These are phyloP conservation scores for Sporothrix luriei DNA, from an alignment of 2,329 filamentous ascomycete species.

Conservation along the genomic window DNA sequence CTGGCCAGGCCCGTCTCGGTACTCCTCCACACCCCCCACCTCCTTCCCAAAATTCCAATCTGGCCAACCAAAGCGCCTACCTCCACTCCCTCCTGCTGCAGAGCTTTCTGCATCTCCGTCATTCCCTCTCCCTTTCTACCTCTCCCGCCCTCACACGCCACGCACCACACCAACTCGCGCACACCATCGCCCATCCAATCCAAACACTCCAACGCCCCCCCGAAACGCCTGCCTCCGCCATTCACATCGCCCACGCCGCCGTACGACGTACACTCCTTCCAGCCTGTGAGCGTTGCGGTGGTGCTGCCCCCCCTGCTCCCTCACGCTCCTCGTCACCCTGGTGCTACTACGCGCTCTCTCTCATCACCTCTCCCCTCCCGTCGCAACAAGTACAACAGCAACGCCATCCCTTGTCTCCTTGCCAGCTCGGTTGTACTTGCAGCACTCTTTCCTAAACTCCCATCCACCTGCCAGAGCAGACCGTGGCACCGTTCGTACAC, in stretches of 20 bases:
- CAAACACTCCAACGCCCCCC: background rate
- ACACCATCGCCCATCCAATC: conserved; percentile 7
- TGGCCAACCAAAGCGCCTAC: conserved; percentile 16
- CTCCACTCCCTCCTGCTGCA: background rate
- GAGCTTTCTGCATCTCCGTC: conserved; percentile 3
- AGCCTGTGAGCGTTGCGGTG: background rate
- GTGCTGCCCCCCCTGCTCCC: background rate
- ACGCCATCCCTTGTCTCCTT: conserved; percentile 15
- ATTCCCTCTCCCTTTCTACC: background rate
- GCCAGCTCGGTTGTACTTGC: conserved; percentile 18
- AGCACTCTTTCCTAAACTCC: conserved; percentile 19
- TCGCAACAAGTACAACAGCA: conserved; percentile 26
- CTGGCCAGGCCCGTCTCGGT: conserved; percentile 5
- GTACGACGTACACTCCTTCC: background rate
- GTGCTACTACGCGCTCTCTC: background rate
- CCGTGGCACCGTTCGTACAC: conserved; percentile 7
- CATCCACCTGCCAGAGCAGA: conserved; percentile 21
- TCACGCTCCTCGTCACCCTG: background rate
- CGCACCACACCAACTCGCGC: background rate
- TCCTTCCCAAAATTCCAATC: background rate
- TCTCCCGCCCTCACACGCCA: background rate
- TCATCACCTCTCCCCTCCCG: conserved; percentile 14
- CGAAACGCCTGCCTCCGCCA: conserved; percentile 12
- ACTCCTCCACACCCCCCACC: background rate
- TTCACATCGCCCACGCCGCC: conserved; percentile 10